These are phyloP conservation scores for Wickerhamomyces ciferrii DNA, from an alignment of 805 yeast species.

Conservation along the genomic window DNA sequence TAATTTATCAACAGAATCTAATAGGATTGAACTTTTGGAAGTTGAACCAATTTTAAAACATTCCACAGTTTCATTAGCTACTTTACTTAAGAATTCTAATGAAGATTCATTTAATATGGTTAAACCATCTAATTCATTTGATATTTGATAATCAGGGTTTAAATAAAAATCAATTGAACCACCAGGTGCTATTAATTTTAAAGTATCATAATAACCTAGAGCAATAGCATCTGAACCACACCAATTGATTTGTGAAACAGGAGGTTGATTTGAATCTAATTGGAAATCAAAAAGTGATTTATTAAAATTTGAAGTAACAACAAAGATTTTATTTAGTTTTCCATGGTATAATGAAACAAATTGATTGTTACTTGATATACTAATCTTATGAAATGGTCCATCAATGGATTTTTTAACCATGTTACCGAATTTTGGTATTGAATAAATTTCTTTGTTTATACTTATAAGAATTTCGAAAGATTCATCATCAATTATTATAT, in stretches of 20 bases:
- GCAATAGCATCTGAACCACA: constrained; percentile 82
- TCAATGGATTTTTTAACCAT: constrained; percentile 30
- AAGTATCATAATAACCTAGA: constrained; percentile 52
- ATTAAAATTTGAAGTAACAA: constrained; percentile 36
- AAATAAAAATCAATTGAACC: constrained; percentile 49
- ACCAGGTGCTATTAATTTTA: constrained; percentile 69
- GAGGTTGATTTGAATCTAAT: constrained; percentile 28
- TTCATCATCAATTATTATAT: constrained; percentile 11
- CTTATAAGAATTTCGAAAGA: constrained; percentile 12
- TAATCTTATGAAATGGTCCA: constrained; percentile 40
- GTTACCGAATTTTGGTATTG: constrained; percentile 4
- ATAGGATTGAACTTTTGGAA: constrained; percentile 72
- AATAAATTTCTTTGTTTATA: constrained; percentile 6
- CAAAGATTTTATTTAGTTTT: constrained; percentile 36
- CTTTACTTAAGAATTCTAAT: constrained; percentile 60
- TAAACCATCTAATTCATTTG: constrained; percentile 65
- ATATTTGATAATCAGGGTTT: constrained; percentile 33
- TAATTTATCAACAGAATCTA: constrained; percentile 71
- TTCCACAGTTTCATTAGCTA: constrained; percentile 48
- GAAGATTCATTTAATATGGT: constrained; percentile 50
- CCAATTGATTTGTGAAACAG: constrained; percentile 65
- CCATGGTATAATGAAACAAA: constrained; percentile 46
- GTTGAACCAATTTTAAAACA: constrained; percentile 81
- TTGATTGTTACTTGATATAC: constrained; percentile 50
- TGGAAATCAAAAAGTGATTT: constrained; percentile 19